Evolutionary conservation across 495 filamentous ascomycete genomes (phyloP).

Genomic region (Penicillium dipodomyicola): DNA sequence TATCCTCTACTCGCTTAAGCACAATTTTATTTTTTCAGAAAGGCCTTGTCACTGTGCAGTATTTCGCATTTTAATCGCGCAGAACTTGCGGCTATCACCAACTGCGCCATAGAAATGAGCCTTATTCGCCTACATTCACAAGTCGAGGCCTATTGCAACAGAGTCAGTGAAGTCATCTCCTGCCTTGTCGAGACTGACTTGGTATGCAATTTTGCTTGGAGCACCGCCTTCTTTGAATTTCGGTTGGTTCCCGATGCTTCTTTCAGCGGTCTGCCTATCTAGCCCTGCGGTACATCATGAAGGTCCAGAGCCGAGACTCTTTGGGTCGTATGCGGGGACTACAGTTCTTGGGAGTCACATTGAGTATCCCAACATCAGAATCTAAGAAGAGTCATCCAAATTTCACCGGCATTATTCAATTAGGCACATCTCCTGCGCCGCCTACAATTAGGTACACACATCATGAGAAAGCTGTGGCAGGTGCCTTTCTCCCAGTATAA

Average conservation of each 20-base stretch:
- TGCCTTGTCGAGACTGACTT: neutral
- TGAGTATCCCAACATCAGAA: neutral
- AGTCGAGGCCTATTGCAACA: neutral
- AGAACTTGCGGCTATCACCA: conserved; percentile 36
- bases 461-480: conserved; percentile 21
- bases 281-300: neutral
- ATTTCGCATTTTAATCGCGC: conserved; percentile 4
- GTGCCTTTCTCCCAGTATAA: conserved; percentile 16
- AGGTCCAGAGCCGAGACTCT: neutral
- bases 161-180: conserved; percentile 1
- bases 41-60: conserved; percentile 20
- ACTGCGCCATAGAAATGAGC: conserved; percentile 30
- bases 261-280: neutral
- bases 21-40: neutral
- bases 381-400: neutral
- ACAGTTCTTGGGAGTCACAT: neutral
- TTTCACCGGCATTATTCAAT: neutral
- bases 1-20: neutral
- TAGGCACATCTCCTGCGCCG: conserved; percentile 11
- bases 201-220: neutral
- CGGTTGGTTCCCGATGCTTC: neutral
- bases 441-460: conserved; percentile 2
- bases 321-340: neutral
- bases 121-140: neutral
- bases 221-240: neutral